Conservation (phyloP, 257 asterid genomes). For the Dorcoceras hygrometricum region DNA sequence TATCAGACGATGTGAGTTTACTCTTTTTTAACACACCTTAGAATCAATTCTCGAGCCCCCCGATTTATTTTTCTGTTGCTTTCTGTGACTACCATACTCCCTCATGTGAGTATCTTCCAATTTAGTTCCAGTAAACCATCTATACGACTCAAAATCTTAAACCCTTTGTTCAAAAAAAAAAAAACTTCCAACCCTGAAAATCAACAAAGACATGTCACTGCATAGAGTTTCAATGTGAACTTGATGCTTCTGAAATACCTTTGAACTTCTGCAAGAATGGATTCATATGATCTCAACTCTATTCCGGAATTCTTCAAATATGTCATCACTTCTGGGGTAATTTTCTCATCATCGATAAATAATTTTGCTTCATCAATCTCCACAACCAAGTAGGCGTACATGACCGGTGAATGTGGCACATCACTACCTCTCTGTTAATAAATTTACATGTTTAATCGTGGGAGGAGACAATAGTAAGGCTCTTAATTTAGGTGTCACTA, state of each 20-base stretch:
- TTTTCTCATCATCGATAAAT: conserved; percentile 66
- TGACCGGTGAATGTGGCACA: conserved; percentile 86
- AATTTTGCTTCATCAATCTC: conserved; percentile 82
- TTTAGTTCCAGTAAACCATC: conserved; percentile 2
- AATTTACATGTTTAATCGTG: conserved; percentile 19
- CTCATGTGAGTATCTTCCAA: not conserved
- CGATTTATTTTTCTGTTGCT: conserved; percentile 13
- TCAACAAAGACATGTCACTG: conserved; percentile 15
- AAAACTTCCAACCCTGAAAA: conserved; percentile 20
- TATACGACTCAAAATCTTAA: conserved; percentile 22
- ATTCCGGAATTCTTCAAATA: conserved; percentile 77
- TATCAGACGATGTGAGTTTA: not conserved
- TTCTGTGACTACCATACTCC: conserved; percentile 1
- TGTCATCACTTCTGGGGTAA: conserved; percentile 68
- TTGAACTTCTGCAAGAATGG: conserved; percentile 79
- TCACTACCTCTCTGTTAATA: conserved; percentile 82
- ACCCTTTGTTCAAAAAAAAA: too few species aligned
- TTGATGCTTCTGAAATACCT: conserved; percentile 40
- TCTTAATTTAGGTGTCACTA: conserved; percentile 1
- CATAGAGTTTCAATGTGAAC: conserved; percentile 6
- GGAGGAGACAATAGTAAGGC: conserved; percentile 20
- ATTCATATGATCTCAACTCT: conserved; percentile 73
- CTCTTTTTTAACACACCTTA: conserved; percentile 2
- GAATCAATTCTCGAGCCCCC: conserved; percentile 1
- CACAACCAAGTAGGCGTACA: conserved; percentile 85